phyloP scores from a whole-genome alignment of 1,139 yeast species.

The Geotrichum cucujoidarum region DNA sequence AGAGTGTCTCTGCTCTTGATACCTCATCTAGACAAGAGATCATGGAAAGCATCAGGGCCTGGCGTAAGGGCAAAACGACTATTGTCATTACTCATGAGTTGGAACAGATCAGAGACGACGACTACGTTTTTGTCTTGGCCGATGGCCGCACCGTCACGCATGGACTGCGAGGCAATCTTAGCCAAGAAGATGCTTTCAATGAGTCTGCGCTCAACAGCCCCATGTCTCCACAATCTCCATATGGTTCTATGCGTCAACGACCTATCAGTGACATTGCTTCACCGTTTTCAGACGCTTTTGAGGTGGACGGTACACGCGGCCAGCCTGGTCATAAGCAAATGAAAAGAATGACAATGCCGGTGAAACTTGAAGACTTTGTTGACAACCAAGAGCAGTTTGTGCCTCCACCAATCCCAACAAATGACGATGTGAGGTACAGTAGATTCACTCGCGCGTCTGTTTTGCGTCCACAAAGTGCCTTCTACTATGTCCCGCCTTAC shows the following conservation, averaged over 20 bases:
- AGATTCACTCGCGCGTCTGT: constrained; percentile 5
- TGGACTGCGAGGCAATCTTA: constrained; percentile 41
- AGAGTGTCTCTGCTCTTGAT: constrained; percentile 80
- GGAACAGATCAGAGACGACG: constrained; percentile 49
- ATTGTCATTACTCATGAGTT: constrained; percentile 76
- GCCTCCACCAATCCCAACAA: neutral
- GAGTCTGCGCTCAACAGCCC: constrained; percentile 4
- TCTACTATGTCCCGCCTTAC: constrained; percentile 10
- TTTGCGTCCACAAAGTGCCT: constrained; percentile 12
- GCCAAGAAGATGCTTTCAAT: constrained; percentile 18
- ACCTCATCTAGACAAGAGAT: constrained; percentile 43
- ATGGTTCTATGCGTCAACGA: neutral
- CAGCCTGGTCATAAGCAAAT: neutral
- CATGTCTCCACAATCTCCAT: neutral
- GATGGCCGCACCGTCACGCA: constrained; percentile 49
- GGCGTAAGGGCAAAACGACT: constrained; percentile 71
- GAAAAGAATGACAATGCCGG: constrained; percentile 9
- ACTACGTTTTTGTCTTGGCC: constrained; percentile 54
- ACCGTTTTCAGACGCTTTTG: constrained; percentile 12
- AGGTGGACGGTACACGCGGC: neutral
- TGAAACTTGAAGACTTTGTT: neutral
- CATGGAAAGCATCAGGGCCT: constrained; percentile 47
- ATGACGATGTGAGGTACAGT: constrained; percentile 7
- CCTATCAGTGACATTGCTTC: neutral
- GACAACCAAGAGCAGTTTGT: neutral